Evolutionary conservation across 2,329 filamentous ascomycete species (phyloP).

Genomic region (Emmonsiellopsis sp.): DNA sequence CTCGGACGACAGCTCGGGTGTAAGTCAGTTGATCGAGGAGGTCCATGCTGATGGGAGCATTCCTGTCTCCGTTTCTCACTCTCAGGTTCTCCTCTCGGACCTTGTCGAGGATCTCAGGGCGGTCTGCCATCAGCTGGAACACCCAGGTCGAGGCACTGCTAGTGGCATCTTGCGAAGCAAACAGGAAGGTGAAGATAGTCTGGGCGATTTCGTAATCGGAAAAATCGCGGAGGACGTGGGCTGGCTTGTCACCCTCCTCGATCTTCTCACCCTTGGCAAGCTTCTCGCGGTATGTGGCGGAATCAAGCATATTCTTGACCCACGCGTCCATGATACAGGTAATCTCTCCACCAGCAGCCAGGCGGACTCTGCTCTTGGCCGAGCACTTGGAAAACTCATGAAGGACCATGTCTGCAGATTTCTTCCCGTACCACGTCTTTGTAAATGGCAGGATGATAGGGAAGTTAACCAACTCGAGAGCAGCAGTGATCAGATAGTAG

Average conservation of each 20-base stretch:
- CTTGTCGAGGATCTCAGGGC: constrained; percentile 82
- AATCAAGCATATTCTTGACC: constrained; percentile 81
- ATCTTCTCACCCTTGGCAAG: constrained; percentile 61
- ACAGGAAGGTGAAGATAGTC: constrained; percentile 92
- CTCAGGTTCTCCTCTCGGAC: constrained; percentile 83
- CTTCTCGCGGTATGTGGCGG: constrained; percentile 69
- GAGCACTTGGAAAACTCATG: constrained; percentile 84
- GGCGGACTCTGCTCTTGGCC: constrained; percentile 84
- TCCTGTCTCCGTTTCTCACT: constrained; percentile 63
- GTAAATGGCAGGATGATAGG: constrained; percentile 92
- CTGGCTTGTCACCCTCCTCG: constrained; percentile 67
- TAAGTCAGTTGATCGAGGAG: constrained; percentile 81
- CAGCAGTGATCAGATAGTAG: constrained; percentile 93
- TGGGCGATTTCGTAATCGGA: constrained; percentile 84
- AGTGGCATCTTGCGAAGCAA: constrained; percentile 94
- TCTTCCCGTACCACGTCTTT: constrained; percentile 95
- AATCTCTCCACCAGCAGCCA: constrained; percentile 77
- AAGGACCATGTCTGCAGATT: constrained; percentile 84
- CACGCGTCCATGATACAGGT: constrained; percentile 94
- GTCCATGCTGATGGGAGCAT: constrained; percentile 66
- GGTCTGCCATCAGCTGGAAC: constrained; percentile 88
- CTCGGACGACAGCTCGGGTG: constrained; percentile 83
- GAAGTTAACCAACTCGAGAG: constrained; percentile 95
- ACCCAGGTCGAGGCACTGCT: constrained; percentile 90
- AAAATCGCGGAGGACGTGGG: constrained; percentile 74